Evolutionary conservation across 148 eudicot genomes (phyloP).

Genomic region (Rhododendron ovatum): DNA sequence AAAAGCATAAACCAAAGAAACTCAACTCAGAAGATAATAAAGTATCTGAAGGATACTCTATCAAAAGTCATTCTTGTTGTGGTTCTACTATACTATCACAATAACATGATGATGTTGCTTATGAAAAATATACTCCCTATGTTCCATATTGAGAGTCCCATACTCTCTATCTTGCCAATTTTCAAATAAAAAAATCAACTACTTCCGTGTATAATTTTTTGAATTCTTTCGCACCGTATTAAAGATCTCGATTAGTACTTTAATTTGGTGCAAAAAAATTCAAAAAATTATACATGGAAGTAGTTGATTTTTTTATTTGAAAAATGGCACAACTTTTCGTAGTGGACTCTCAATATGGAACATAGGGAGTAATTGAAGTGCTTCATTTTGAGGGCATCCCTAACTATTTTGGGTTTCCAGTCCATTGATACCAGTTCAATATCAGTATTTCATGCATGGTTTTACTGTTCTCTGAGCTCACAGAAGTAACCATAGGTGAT

Average conservation of each 20-base stretch:
- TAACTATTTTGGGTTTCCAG: neutral
- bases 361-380: neutral
- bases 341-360: too few relatives aligned
- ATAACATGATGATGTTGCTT: neutral
- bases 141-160: too few relatives aligned
- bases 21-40: neutral
- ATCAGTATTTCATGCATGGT: neutral
- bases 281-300: too few relatives aligned
- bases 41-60: neutral
- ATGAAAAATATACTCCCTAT: neutral
- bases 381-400: neutral
- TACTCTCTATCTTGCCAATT: too few relatives aligned
- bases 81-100: neutral
- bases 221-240: too few relatives aligned
- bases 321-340: too few relatives aligned
- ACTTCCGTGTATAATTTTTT: too few relatives aligned
- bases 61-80: neutral
- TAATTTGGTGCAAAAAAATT: too few relatives aligned
- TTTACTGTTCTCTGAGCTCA: neutral
- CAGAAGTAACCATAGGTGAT: neutral
- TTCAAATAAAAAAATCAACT: too few relatives aligned
- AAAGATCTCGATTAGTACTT: too few relatives aligned
- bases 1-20: neutral
- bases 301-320: too few relatives aligned
- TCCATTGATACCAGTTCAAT: neutral